Percentiles rank a stretch among this genome's conserved stretches.
These are phyloP conservation scores for Cinchona pubescens DNA, from an alignment of 257 asterid species.

Conservation along the genomic window DNA sequence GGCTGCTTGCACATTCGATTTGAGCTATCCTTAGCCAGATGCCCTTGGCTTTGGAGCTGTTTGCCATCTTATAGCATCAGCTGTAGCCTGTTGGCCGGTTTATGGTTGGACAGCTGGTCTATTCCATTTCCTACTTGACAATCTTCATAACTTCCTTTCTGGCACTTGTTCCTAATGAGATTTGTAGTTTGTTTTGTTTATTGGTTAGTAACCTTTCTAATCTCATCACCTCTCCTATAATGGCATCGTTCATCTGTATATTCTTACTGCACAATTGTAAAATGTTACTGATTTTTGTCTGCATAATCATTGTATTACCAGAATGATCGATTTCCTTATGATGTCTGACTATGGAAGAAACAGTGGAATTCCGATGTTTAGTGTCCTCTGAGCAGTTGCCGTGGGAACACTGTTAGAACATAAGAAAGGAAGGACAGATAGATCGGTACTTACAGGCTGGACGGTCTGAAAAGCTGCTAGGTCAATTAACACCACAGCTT, in stretches of 20 bases:
- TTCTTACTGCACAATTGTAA: too few species aligned
- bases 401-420: conserved; percentile 79
- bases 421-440: conserved; percentile 60
- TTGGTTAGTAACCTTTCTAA: conserved; percentile 53
- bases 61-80: conserved; percentile 87
- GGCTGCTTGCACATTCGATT: conserved; percentile 76
- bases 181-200: conserved; percentile 77
- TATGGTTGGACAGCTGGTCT: conserved; percentile 97
- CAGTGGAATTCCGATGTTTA: conserved; percentile 75
- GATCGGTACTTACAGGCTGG: conserved; percentile 79
- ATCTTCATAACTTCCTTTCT: conserved; percentile 67
- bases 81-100: conserved; percentile 95
- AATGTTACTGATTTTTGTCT: too few species aligned
- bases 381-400: conserved; percentile 59
- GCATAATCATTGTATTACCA: conserved; percentile 36
- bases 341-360: conserved; percentile 84
- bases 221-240: conserved; percentile 21
- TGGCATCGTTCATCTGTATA: too few species aligned
- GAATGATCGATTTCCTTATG: conserved; percentile 84
- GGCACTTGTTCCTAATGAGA: conserved; percentile 96
- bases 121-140: conserved; percentile 62
- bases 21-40: conserved; percentile 66
- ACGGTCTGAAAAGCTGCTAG: conserved; percentile 64
- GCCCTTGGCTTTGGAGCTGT: conserved; percentile 83
- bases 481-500: conserved; percentile 57